Conservation (phyloP, 108 stramenopile genomes). For the Epithemia pelagica region DNA sequence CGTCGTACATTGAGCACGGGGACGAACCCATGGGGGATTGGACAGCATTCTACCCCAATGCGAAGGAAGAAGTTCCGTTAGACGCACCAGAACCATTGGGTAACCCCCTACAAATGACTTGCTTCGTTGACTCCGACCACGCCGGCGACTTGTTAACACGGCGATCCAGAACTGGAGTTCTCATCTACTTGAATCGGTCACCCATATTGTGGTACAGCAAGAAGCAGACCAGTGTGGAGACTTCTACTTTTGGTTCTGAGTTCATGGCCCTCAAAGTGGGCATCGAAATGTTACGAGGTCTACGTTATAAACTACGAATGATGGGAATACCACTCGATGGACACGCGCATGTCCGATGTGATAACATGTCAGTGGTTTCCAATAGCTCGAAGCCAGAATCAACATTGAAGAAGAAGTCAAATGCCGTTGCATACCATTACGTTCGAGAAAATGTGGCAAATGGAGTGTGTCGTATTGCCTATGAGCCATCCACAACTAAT, state of each 20-base stretch:
- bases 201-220: conserved; percentile 13
- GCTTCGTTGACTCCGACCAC: too few species aligned
- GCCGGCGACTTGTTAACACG: too few species aligned
- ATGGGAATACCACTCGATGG: conserved; percentile 27
- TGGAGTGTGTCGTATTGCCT: too few species aligned
- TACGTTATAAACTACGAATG: too few species aligned
- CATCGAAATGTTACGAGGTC: too few species aligned
- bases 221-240: conserved; percentile 31
- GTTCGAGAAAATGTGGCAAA: conserved; percentile 18
- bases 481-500: too few species aligned
- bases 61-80: too few species aligned
- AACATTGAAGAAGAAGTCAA: not conserved
- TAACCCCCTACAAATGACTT: too few species aligned
- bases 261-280: conserved; percentile 50
- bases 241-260: conserved; percentile 20
- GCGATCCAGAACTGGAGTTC: conserved; percentile 26
- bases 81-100: too few species aligned
- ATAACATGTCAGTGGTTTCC: conserved; percentile 8
- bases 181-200: conserved; percentile 22
- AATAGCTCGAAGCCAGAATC: not conserved
- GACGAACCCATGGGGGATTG: too few species aligned
- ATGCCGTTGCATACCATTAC: conserved; percentile 5
- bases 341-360: not conserved
- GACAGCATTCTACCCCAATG: too few species aligned
- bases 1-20: too few species aligned